phyloP scores from a whole-genome alignment of 1,284 basidiomycete species.

The Thelephora terrestris region DNA sequence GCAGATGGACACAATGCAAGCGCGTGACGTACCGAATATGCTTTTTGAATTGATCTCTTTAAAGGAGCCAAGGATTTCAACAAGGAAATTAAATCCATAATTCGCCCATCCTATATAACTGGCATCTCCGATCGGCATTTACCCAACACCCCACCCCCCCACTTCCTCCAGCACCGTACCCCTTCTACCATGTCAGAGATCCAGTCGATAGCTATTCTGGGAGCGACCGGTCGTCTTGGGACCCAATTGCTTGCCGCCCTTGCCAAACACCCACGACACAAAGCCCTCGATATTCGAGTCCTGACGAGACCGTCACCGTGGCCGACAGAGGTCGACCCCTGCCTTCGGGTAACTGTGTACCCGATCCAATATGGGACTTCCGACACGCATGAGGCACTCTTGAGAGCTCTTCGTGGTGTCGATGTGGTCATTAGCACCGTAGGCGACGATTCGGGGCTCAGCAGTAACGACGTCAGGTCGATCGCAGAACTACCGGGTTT shows the following conservation, averaged over 20 bases:
- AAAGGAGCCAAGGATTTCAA: too few relatives aligned
- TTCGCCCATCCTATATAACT: too few relatives aligned
- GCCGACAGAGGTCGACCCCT: not conserved
- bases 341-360: not conserved
- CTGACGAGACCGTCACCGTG: slow-evolving; percentile 1
- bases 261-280: not conserved
- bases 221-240: not conserved
- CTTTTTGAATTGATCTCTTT: too few relatives aligned
- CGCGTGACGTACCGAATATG: too few relatives aligned
- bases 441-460: not conserved
- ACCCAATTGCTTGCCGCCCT: not conserved
- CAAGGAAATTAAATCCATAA: too few relatives aligned
- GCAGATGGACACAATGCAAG: too few relatives aligned
- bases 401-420: not conserved
- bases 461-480: not conserved
- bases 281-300: not conserved
- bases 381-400: not conserved
- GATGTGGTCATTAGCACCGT: not conserved
- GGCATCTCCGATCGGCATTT: too few relatives aligned
- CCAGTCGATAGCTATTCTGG: slow-evolving; percentile 1
- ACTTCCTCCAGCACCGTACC: too few relatives aligned
- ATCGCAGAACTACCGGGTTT: not conserved
- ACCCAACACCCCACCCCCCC: too few relatives aligned
- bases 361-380: not conserved
- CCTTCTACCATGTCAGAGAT: not conserved